Evolutionary conservation across 371 early-diverging fungal genomes (phyloP).

Genomic region (Mortierella polycephala): DNA sequence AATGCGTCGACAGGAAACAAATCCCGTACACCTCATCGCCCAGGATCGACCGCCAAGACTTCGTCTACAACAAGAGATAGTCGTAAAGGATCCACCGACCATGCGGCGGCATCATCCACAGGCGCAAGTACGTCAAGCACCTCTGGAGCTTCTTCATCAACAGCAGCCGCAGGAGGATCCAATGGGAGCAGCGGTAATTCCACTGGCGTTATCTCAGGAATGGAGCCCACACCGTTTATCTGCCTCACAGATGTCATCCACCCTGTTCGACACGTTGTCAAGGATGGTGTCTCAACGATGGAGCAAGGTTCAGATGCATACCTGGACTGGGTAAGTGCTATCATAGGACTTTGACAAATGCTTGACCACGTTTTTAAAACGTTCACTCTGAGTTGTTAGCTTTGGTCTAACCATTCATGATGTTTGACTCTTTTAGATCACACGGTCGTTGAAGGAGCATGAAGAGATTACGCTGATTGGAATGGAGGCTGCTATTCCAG

Average conservation of each 20-base stretch:
- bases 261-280: constrained; percentile 42
- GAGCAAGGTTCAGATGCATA: constrained; percentile 54
- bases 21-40: constrained; percentile 7
- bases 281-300: constrained; percentile 39
- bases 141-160: neutral
- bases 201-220: constrained; percentile 37
- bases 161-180: neutral
- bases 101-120: constrained; percentile 10
- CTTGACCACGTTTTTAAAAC: neutral
- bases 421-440: constrained; percentile 12
- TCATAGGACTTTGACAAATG: neutral
- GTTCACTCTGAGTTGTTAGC: too few relatives aligned
- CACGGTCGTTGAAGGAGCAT: constrained; percentile 40
- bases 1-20: neutral
- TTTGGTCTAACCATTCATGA: neutral
- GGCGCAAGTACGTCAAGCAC: neutral
- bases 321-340: constrained; percentile 40
- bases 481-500: constrained; percentile 54
- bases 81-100: constrained; percentile 22
- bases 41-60: constrained; percentile 15
- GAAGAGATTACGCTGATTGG: constrained; percentile 50
- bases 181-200: neutral
- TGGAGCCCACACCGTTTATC: constrained; percentile 50
- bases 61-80: constrained; percentile 17
- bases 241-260: constrained; percentile 49